Base-by-base conservation (phyloP, 306 rosid species). In the Quercus bicolor region DNA sequence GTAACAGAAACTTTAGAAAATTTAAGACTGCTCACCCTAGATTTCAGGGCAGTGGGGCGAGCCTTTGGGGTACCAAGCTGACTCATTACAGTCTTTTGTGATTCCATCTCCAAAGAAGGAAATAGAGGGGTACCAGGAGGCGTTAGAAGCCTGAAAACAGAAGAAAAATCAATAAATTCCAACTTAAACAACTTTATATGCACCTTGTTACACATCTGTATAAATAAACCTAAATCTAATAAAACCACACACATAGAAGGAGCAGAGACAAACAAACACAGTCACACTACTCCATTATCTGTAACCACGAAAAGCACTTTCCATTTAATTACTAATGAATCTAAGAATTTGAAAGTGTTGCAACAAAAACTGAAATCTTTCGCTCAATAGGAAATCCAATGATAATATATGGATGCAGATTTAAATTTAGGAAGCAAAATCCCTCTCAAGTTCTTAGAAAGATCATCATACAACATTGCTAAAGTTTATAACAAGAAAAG, bases 41-140 rank as follows among this genome's bases (percentile, higher is more conserved):
- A 94, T 86, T 90, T 92, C 80, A 94, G 82, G 61, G 89, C 84
- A 26, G 86, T 85, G 59, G 94, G 92, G 34, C 97, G 97, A 72
- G 91, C 81, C 73, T 81, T 86, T 85, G 90, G 91, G 70, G 91
- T 88, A 68, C 89, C 96, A 73, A 86, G 92, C 79, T 94, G 93
- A 84, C 91, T 86, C 96, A 89, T 92, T 33, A 85, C 73, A 51
- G 94, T 91, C 90, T 86, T 90, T 75, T 85, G 94, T 59, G 91
- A 83, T 78, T 89, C 98, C 88, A 87, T 88, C 84, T 92, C 98
- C 94, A 94, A 76, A 80, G 98, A 94, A 86, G 98, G 96, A 86
- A 94, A 94, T 84, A 94, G 96, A 65, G 98, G 98, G 80, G 98
- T 94, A 60, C 98, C 96, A 5, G 98, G 98, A 73, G 98, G 98